A percentile compares a stretch with the other conserved stretches of the same genome.
Conservation (phyloP, 352 stramenopile species). For the Phytophthora uliginosa region DNA sequence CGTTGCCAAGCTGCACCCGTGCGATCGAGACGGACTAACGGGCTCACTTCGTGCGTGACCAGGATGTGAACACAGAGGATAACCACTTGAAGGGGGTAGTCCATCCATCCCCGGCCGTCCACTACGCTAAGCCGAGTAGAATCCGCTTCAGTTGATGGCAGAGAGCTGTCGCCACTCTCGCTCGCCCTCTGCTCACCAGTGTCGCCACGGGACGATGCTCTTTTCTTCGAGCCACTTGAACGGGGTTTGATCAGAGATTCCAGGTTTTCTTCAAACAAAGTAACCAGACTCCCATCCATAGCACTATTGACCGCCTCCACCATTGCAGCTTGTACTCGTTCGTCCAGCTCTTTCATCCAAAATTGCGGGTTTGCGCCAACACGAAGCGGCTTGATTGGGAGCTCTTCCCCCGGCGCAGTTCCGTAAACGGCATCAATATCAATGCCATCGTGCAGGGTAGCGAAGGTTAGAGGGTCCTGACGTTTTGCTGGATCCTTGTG, state of each 20-base stretch:
- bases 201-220: slow-evolving; percentile 3
- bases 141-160: slow-evolving; percentile 9
- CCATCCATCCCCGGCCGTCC: slow-evolving; percentile 39
- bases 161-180: slow-evolving; percentile 1
- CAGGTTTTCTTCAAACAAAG: slow-evolving; percentile 61
- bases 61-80: slow-evolving; percentile 66
- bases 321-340: slow-evolving; percentile 49
- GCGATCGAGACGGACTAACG: slow-evolving; percentile 53
- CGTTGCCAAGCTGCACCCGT: slow-evolving; percentile 45
- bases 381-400: slow-evolving; percentile 52
- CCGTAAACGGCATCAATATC: slow-evolving; percentile 60
- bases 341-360: slow-evolving; percentile 75
- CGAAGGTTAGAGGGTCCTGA: not conserved
- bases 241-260: slow-evolving; percentile 40
- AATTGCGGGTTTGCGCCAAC: slow-evolving; percentile 61
- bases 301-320: slow-evolving; percentile 38
- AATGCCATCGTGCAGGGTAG: slow-evolving; percentile 25
- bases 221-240: slow-evolving; percentile 18
- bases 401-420: slow-evolving; percentile 28
- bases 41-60: slow-evolving; percentile 62
- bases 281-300: slow-evolving; percentile 51
- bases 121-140: not conserved
- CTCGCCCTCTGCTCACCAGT: not conserved
- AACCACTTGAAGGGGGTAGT: slow-evolving; percentile 62
- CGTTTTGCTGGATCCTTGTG: slow-evolving; percentile 1